Percentiles rank a stretch among this genome's conserved stretches.
Conservation (phyloP, 2,329 filamentous ascomycete genomes). For the Beauveria medogensis region DNA sequence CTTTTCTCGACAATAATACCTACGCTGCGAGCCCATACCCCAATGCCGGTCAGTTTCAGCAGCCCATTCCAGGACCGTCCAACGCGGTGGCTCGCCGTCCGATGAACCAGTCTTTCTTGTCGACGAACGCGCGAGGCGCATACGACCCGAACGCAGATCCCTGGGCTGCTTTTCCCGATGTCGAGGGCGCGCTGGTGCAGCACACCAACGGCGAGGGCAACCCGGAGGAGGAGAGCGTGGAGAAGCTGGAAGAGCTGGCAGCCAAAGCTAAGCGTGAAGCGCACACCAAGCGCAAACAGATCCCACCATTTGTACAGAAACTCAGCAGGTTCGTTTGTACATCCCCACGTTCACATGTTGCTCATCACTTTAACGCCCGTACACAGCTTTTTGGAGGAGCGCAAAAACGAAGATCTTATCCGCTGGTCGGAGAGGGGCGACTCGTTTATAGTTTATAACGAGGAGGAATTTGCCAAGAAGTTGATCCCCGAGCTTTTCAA, state of each 20-base stretch:
- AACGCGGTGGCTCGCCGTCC: constrained; percentile 45
- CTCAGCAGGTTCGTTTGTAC: constrained; percentile 69
- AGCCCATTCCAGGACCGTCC: constrained; percentile 29
- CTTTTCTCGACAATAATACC: constrained; percentile 28
- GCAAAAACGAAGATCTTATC: constrained; percentile 89
- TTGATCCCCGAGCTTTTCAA: constrained; percentile 98
- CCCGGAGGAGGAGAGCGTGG: constrained; percentile 60
- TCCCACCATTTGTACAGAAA: constrained; percentile 96
- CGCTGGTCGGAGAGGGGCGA: constrained; percentile 95
- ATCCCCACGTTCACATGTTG: neutral
- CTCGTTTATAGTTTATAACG: constrained; percentile 92
- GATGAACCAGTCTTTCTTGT: constrained; percentile 42
- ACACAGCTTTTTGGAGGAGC: constrained; percentile 82
- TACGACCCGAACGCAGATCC: constrained; percentile 33
- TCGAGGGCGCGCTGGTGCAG: constrained; percentile 27
- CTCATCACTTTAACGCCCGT: constrained; percentile 17
- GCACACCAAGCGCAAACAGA: constrained; percentile 85
- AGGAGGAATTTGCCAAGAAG: constrained; percentile 96
- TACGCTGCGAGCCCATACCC: constrained; percentile 29
- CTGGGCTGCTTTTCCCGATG: constrained; percentile 35
- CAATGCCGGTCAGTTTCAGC: constrained; percentile 26
- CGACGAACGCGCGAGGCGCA: constrained; percentile 28
- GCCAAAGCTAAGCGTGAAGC: constrained; percentile 79
- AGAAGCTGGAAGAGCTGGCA: constrained; percentile 71
- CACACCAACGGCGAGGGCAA: constrained; percentile 26